Conservation (phyloP, 164 flowering plant genomes). For the Cinnamomum micranthum region DNA sequence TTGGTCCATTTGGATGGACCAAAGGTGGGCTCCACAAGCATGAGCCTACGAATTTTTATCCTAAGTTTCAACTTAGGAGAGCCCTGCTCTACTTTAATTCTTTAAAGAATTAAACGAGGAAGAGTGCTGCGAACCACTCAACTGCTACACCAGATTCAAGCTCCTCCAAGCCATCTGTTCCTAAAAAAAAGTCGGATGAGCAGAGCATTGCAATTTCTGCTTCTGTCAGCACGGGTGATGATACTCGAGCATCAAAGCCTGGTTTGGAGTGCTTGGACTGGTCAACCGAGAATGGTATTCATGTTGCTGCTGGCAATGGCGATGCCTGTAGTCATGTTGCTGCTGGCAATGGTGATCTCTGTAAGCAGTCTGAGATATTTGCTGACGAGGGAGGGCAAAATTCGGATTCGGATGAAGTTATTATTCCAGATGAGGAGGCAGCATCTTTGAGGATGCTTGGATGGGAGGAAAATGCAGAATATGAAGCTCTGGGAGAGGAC, state of each 20-base stretch:
- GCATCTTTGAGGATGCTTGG: constrained; percentile 86
- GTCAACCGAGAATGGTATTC: constrained; percentile 28
- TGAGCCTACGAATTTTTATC: too few relatives aligned
- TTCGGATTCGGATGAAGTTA: background rate
- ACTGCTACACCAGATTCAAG: constrained; percentile 33
- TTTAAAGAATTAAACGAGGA: constrained; percentile 74
- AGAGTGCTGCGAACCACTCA: constrained; percentile 36
- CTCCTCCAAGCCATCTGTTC: constrained; percentile 21
- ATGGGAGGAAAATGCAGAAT: constrained; percentile 76
- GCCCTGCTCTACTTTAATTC: too few relatives aligned
- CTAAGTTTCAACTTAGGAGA: too few relatives aligned
- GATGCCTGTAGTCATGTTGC: background rate
- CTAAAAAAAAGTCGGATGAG: constrained; percentile 40
- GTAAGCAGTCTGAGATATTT: constrained; percentile 25
- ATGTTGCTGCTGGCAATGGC: constrained; percentile 27
- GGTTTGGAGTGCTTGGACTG: constrained; percentile 21
- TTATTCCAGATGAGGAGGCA: constrained; percentile 47
- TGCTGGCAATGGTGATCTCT: constrained; percentile 8
- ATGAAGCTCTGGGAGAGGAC: constrained; percentile 82
- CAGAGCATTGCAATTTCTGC: constrained; percentile 25
- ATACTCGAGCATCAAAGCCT: constrained; percentile 11
- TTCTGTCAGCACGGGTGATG: constrained; percentile 24
- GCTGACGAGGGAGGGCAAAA: constrained; percentile 24
- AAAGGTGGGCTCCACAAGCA: too few relatives aligned
- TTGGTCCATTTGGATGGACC: too few relatives aligned